Evolutionary conservation across 345 rosid genomes (phyloP), one percentile per base, ranked within the genome.

Genomic region (Populus nigra): DNA sequence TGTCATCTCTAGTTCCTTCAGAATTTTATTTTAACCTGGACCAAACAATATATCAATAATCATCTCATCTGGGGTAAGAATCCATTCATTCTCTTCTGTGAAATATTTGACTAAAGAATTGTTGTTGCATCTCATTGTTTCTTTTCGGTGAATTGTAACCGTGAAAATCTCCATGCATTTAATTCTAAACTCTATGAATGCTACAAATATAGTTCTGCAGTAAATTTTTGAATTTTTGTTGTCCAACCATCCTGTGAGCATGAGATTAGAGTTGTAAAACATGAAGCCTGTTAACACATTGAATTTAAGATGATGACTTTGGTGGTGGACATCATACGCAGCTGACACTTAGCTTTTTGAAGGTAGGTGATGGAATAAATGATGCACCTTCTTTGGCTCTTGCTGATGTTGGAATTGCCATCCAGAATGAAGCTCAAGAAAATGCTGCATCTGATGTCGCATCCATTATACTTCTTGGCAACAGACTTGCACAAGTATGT

Each of bases 291-390:
- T 22, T 22, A 73, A 57, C 49, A 13, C 47, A 43, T 11, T 15
- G 31, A 59, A 74, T 16, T 25, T 5, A 35, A 55, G 35, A 18
- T 41, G 39, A 15, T 53, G 55, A 49, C 53, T 76, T 74, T 55
- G 65, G 50, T 63, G 31, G 57, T 57, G 31, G 63, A 69, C 80
- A 80, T 61, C 36, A 16, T n/a, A 43, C 8, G 0, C 27, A 69
- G 72, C 72, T 59, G 65, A 59, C 65, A 8, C 29, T 23, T 59
- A 10, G 65, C 35, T 76, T 76, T 75, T 78, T 76, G 35, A 78
- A 95, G 99, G 97, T 93, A 53, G 99, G 99, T 17, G 98, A 95
- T 87, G 98, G 97, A 75, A 95, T 95, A 82, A 95, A 93, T 45
- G 99, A 95, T 84, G 99, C 98, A 65, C 99, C 98, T 47, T 93